Evolutionary conservation across 2,329 filamentous ascomycete genomes (phyloP), one percentile per base, ranked within the genome.

Genomic region (Rutstroemia sydowiana): DNA sequence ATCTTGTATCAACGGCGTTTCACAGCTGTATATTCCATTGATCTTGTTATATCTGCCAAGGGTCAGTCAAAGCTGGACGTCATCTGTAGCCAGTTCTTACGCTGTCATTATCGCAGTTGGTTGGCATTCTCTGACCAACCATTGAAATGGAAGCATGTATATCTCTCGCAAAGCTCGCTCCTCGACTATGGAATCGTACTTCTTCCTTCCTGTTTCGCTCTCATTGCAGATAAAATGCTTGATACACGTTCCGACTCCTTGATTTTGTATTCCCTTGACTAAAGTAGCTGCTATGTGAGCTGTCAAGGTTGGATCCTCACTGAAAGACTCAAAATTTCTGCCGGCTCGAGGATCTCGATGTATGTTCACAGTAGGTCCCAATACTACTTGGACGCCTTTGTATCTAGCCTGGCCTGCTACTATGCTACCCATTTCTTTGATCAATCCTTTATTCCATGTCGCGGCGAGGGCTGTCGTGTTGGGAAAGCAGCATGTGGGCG

Each of bases 311-410:
- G 73, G 73, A 51, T 76, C 73, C 54, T 76, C 71, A 11, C 70
- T 71, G 53, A 73, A 75, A 14, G 68, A 71, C 56, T 75, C 73
- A 52, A 75, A 75, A 43, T 70, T 71, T 21, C 73, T 68, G 1
- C 73, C 73, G 9, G 72, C 72, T 0, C 75, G 66, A 0, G 72
- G 73, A 8, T 68, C 67, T 3, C 73, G 68, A 34, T 73, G 71
- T 26, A 75, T 73, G 60, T 69, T 75, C 16, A 76, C 70, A 0
- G 73, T 77, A 1, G 87, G 87, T 1, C 84, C 86, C 5, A 90
- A 73, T 57, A 85, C 77, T 9, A 87, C 76, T 60, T 88, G 83
- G 7, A 85, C 77, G 47, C 82, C 84, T 67, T 90, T 90, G 48
- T 69, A 77, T 53, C 73, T 75, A 60, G 82, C 77, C 63, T 88